Percentiles rank a stretch among this genome's conserved stretches.
Conservation (phyloP, 208 protist genomes). For the Acanthamoeba sp. region DNA sequence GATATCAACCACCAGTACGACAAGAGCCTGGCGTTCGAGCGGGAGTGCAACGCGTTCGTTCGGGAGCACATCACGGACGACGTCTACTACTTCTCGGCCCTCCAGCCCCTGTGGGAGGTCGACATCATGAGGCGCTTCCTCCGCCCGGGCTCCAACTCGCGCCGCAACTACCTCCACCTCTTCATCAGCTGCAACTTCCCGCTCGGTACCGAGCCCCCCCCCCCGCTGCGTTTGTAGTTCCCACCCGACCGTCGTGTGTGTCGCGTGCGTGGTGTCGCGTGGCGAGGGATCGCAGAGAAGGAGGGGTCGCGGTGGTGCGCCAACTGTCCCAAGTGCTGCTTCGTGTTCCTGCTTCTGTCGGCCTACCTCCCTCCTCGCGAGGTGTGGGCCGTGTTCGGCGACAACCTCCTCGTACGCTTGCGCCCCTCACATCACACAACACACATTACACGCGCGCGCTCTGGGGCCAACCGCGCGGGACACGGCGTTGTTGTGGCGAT, state of each 20-base stretch:
- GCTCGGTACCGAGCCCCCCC: too few species aligned
- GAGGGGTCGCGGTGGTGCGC: slow-evolving; percentile 57
- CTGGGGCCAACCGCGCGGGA: neutral
- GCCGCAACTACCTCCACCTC: slow-evolving; percentile 41
- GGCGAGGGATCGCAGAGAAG: neutral
- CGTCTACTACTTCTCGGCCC: slow-evolving; percentile 48
- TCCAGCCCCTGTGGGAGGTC: slow-evolving; percentile 41
- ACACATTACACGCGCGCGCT: neutral
- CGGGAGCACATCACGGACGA: neutral
- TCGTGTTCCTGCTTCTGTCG: slow-evolving; percentile 34
- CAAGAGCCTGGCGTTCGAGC: slow-evolving; percentile 52
- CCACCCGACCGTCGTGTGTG: neutral
- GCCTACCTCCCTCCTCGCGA: slow-evolving; percentile 25
- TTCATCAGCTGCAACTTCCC: slow-evolving; percentile 68
- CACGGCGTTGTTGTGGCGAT: neutral
- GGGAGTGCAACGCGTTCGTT: neutral
- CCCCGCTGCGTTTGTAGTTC: too few species aligned
- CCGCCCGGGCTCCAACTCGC: neutral
- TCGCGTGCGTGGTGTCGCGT: neutral
- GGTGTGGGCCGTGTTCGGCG: slow-evolving; percentile 48
- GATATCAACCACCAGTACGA: slow-evolving; percentile 62
- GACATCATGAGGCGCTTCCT: slow-evolving; percentile 35
- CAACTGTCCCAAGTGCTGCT: slow-evolving; percentile 54
- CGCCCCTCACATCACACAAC: neutral
- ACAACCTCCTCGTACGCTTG: slow-evolving; percentile 37